These are phyloP conservation scores for Whalleya microplaca DNA, from an alignment of 2,329 filamentous ascomycete genomes.

Conservation along the genomic window DNA sequence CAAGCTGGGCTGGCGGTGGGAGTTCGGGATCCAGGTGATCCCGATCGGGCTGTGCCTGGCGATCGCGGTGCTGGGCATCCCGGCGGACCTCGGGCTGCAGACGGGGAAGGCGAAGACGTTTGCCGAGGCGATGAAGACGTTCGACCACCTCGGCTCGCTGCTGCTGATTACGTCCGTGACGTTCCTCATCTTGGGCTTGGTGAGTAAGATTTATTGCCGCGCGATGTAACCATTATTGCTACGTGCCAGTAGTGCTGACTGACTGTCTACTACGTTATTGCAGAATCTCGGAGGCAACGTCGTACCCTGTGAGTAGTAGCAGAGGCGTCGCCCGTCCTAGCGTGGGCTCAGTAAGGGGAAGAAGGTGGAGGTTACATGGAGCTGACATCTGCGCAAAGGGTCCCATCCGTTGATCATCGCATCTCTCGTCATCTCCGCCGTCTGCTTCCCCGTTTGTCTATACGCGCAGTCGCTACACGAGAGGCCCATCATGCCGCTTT, in stretches of 20 bases:
- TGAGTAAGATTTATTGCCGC: no score
- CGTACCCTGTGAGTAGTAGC: slow-evolving; percentile 52
- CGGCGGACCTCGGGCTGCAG: slow-evolving; percentile 54
- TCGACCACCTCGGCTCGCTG: slow-evolving; percentile 60
- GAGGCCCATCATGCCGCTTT: slow-evolving; percentile 64
- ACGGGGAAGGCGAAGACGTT: slow-evolving; percentile 46
- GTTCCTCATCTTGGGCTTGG: slow-evolving; percentile 62
- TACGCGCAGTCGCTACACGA: slow-evolving; percentile 53
- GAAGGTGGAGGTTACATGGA: no score
- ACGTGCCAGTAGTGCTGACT: no score
- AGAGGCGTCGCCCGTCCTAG: background rate
- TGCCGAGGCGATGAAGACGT: slow-evolving; percentile 55
- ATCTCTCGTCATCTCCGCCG: slow-evolving; percentile 51
- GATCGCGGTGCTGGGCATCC: slow-evolving; percentile 51
- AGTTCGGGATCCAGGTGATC: slow-evolving; percentile 66
- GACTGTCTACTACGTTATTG: background rate
- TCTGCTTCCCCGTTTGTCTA: slow-evolving; percentile 56
- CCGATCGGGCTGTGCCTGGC: slow-evolving; percentile 50
- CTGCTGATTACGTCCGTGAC: slow-evolving; percentile 57
- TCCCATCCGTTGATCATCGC: slow-evolving; percentile 60
- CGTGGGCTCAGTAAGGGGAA: no score
- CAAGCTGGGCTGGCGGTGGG: slow-evolving; percentile 73
- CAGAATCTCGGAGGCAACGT: slow-evolving; percentile 67
- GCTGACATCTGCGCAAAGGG: slow-evolving; percentile 43
- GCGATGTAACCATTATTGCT: no score